Evolutionary conservation across 805 yeast genomes (phyloP), one percentile per base, ranked within the genome.

Genomic region (Kodamaea lidongshanica): DNA sequence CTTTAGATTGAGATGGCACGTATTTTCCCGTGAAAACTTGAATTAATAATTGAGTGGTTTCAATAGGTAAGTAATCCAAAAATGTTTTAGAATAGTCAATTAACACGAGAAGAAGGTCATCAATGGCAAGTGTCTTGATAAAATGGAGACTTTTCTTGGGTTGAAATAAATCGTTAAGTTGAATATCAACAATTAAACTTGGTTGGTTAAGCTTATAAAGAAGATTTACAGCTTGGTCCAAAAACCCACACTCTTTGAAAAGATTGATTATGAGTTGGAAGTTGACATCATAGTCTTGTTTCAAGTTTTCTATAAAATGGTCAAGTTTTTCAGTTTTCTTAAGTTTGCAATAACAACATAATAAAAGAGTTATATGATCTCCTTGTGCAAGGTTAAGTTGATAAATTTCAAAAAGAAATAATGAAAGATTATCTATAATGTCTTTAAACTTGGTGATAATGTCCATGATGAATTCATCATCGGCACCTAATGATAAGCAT

Each of bases 21-120:
- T 79, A 89, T 32, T 73, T 76, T 0, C 96, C 96, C 0, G 97
- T 89, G 50, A 89, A 92, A 0, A 89, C 81, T 16, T 82, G 80
- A 29, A 92, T 87, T 34, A 89, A 61, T 20, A 92, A 56, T 17
- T 79, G 79, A 1, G 95, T 87, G 0, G 95, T 81, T 33, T 80
- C 86, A 34, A 81, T 71, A 0, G 97, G 96, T 21, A 74, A 57
- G 26, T 65, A 50, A 20, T 81, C 82, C 27, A 89, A 61, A 16
- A 89, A 56, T 1, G 57, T 46, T 36, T 83, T 76, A 3, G 89
- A 78, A 45, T 72, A 75, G 16, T 77, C 77, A 6, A 77, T 70
- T 28, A 88, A 58, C 6, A 84, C 77, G 23, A 89, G 60, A 16
- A 88, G 56, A 4, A 86, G 72, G 30, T 88, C 96, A 44, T 83